These are phyloP conservation scores for Microsporum ferrugineum DNA, from an alignment of 2,329 filamentous ascomycete species.

Conservation along the genomic window DNA sequence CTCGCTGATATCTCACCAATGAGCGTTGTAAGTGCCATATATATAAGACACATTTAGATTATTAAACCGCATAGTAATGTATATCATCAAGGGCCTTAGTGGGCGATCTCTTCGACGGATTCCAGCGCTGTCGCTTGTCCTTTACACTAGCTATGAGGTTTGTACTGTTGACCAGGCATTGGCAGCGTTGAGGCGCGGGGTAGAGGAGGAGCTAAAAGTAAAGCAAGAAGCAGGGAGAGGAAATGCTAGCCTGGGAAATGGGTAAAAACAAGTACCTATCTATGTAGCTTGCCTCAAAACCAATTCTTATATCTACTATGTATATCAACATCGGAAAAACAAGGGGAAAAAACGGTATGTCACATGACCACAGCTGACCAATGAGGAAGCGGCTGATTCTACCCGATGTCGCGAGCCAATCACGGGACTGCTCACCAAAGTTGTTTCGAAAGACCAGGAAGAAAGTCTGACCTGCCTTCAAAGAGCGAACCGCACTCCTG, in stretches of 20 bases:
- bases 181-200: slow-evolving; percentile 26
- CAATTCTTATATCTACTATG: not conserved
- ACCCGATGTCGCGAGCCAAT: slow-evolving; percentile 11
- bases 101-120: slow-evolving; percentile 33
- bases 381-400: slow-evolving; percentile 12
- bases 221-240: not conserved
- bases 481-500: not conserved
- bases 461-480: slow-evolving; percentile 6
- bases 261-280: not conserved
- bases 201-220: slow-evolving; percentile 25
- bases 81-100: slow-evolving; percentile 26
- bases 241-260: not conserved
- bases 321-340: not conserved
- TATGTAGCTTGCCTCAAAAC: not conserved
- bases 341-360: not conserved
- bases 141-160: slow-evolving; percentile 26
- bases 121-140: slow-evolving; percentile 32
- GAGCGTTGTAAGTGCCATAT: slow-evolving; percentile 19
- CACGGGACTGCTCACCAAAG: slow-evolving; percentile 9
- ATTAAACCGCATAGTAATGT: not conserved
- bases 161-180: slow-evolving; percentile 30
- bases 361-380: slow-evolving; percentile 11
- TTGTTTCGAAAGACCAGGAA: slow-evolving; percentile 5
- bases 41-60: not conserved
- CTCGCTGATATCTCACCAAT: slow-evolving; percentile 21